Evolutionary conservation across 495 filamentous ascomycete species (phyloP), one percentile per base, ranked within the genome.

Genomic region (Endocarpon pusillum): DNA sequence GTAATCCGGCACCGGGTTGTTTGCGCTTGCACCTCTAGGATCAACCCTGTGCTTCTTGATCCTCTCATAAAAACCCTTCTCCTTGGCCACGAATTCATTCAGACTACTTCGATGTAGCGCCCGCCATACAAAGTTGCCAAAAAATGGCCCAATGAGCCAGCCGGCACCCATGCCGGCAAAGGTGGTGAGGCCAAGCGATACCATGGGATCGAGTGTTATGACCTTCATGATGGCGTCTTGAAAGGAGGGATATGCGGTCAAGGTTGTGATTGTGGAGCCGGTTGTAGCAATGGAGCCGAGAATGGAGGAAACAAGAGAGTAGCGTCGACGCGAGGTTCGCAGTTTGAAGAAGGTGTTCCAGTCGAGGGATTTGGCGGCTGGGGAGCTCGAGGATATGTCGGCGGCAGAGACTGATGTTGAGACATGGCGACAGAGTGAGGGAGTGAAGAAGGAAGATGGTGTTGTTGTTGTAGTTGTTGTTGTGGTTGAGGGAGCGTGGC

Each of bases 281-380:
- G 76, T 78, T 21, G 65, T 66, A 11, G 53, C 45, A n/a, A 69
- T 42, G 21, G 71, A 70, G 24, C 64, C 71, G n/a, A 69, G 46
- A 35, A 92, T 54, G 6, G 78, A 83, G 24, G 78, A 77, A 32
- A 59, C 69, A 24, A 91, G 73, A 42, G 84, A 79, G 67, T 81
- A 79, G 33, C 78, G 69, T 10, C 89, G 78, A 15, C 87, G 81
- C 21, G 71, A 74, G 34, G 77, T 75, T 48, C 89, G 87, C 32
- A 96, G 76, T 42, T 66, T 66, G 67, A 97, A 86, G 70, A 92
- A 97, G 24, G 71, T 71, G 61, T 94, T 78, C 89, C 89, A 97
- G 56, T 84, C 73, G 14, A 93, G 72, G 5, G 28, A 14, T 5
- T 5, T 5, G 12, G 28, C 5, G 19, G 5, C 28, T 14, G 28